These are phyloP conservation scores for Apiotrichum veenhuisii DNA, from an alignment of 1,284 basidiomycete genomes.

Conservation along the genomic window DNA sequence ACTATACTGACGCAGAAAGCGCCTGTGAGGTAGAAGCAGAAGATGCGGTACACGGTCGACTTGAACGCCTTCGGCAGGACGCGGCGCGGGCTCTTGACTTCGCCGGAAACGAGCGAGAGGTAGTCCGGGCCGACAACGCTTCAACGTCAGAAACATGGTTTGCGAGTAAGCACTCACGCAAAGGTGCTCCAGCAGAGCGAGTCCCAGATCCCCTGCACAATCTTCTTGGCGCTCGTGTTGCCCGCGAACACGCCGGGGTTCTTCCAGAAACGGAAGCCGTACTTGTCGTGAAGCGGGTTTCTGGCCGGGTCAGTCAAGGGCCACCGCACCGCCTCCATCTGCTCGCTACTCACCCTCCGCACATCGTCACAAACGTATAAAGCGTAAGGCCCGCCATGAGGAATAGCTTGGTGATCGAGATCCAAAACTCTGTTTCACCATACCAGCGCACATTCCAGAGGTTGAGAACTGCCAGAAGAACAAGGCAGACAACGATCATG, in stretches of 20 bases:
- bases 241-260: slow-evolving; percentile 34
- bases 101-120: slow-evolving; percentile 26
- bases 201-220: slow-evolving; percentile 35
- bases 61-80: slow-evolving; percentile 39
- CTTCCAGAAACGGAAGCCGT: slow-evolving; percentile 36
- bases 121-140: slow-evolving; percentile 30
- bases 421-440: slow-evolving; percentile 37
- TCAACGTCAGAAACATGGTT: background rate
- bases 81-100: slow-evolving; percentile 28
- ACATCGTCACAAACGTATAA: slow-evolving; percentile 41
- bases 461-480: slow-evolving; percentile 24
- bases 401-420: slow-evolving; percentile 33
- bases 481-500: slow-evolving; percentile 26
- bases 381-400: slow-evolving; percentile 33
- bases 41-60: slow-evolving; percentile 30
- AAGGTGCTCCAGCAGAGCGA: slow-evolving; percentile 33
- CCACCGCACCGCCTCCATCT: background rate
- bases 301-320: background rate
- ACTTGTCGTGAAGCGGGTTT: slow-evolving; percentile 12
- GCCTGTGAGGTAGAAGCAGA: slow-evolving; percentile 36
- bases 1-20: slow-evolving; percentile 34
- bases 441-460: slow-evolving; percentile 26
- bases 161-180: slow-evolving; percentile 23
- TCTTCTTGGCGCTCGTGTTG: slow-evolving; percentile 18
- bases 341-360: slow-evolving; percentile 23